Evolutionary conservation across 805 yeast species (phyloP).

Genomic region (Zygotorulaspora chibaensis): DNA sequence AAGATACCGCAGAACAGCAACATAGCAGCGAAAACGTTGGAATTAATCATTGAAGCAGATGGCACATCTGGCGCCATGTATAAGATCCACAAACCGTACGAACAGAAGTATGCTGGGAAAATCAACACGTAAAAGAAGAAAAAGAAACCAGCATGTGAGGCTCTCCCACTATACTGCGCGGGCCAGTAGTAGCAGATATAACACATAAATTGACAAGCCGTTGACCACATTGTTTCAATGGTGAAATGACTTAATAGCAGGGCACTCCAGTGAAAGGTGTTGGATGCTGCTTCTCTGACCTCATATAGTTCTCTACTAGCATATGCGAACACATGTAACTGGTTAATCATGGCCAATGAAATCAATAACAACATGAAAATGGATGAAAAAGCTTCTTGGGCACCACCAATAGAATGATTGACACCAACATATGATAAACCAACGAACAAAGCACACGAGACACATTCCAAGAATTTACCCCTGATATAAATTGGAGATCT

Average conservation of each 20-base stretch:
- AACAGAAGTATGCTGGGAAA: slow-evolving; percentile 47
- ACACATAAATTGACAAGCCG: slow-evolving; percentile 40
- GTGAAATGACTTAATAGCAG: slow-evolving; percentile 44
- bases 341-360: slow-evolving; percentile 53
- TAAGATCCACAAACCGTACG: slow-evolving; percentile 52
- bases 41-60: slow-evolving; percentile 40
- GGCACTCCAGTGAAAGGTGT: slow-evolving; percentile 63
- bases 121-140: slow-evolving; percentile 44
- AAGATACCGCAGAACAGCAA: slow-evolving; percentile 52
- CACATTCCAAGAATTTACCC: slow-evolving; percentile 51
- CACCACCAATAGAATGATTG: slow-evolving; percentile 55
- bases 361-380: slow-evolving; percentile 52
- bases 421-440: slow-evolving; percentile 67
- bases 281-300: slow-evolving; percentile 69
- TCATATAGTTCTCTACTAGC: slow-evolving; percentile 61
- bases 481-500: slow-evolving; percentile 58
- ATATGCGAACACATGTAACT: slow-evolving; percentile 58
- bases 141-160: slow-evolving; percentile 51
- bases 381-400: slow-evolving; percentile 60
- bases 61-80: slow-evolving; percentile 43
- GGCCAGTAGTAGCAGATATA: slow-evolving; percentile 50
- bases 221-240: slow-evolving; percentile 47
- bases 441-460: slow-evolving; percentile 53
- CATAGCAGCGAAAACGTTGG: slow-evolving; percentile 49
- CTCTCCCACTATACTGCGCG: slow-evolving; percentile 39